phyloP scores from a whole-genome alignment of 1,284 basidiomycete species.

The Apiotrichum sp. region DNA sequence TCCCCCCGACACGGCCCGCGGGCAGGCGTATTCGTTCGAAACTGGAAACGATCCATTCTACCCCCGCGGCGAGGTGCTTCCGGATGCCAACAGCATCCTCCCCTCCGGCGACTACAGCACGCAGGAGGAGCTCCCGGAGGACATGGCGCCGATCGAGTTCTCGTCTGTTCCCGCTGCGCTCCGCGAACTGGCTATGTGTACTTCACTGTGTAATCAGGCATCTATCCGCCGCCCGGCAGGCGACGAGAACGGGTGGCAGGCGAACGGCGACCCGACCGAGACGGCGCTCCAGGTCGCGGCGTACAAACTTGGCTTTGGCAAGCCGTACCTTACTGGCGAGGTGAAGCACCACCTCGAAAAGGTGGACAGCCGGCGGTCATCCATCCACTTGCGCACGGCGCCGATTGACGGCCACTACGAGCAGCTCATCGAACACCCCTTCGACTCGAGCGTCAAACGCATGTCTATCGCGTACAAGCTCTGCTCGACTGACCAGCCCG shows the following conservation, averaged over 20 bases:
- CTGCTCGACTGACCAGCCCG: not conserved
- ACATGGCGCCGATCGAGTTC: conserved; percentile 26
- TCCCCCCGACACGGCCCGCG: conserved; percentile 24
- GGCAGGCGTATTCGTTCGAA: conserved; percentile 46
- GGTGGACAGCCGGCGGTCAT: conserved; percentile 5
- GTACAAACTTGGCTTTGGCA: conserved; percentile 50
- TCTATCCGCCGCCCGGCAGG: conserved; percentile 42
- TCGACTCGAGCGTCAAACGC: conserved; percentile 59
- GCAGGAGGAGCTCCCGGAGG: conserved; percentile 12
- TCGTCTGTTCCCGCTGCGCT: conserved; percentile 33
- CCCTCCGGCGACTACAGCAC: conserved; percentile 22
- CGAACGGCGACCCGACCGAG: conserved; percentile 65
- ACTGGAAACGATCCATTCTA: conserved; percentile 48
- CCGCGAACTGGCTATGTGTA: conserved; percentile 46
- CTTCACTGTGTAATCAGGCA: conserved; percentile 51
- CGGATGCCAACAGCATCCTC: conserved; percentile 15
- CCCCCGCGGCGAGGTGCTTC: conserved; percentile 43
- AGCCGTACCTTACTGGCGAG: conserved; percentile 41
- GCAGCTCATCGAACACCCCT: conserved; percentile 52
- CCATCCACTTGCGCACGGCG: conserved; percentile 1
- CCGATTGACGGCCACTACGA: conserved; percentile 37
- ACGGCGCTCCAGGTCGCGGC: conserved; percentile 62
- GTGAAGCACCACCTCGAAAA: conserved; percentile 4
- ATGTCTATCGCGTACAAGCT: conserved; percentile 54
- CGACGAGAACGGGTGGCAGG: conserved; percentile 54